A percentile compares a stretch with the other conserved stretches of the same genome.
These are phyloP conservation scores for Fusarium sp. DNA, from an alignment of 2,329 filamentous ascomycete genomes.

Conservation along the genomic window DNA sequence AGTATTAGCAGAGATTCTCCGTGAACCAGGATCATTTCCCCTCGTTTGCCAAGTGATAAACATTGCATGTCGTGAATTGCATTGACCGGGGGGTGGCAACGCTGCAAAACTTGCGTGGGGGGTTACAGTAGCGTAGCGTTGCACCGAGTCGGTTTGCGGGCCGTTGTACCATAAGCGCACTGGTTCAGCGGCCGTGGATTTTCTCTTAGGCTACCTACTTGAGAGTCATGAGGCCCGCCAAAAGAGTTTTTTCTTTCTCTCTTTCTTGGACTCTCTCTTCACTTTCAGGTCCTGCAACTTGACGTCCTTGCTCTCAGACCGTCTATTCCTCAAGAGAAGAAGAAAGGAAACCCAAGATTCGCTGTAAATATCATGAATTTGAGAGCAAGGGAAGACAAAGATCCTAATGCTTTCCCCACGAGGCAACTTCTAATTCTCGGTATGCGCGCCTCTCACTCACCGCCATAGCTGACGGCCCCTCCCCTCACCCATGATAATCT, in stretches of 20 bases:
- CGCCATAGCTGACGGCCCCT: neutral
- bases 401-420: conserved; percentile 25
- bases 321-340: neutral
- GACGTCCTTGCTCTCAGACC: neutral
- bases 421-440: conserved; percentile 27
- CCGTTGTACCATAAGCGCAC: conserved; percentile 12
- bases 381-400: conserved; percentile 10
- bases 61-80: neutral
- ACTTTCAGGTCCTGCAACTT: neutral
- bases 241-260: conserved; percentile 12
- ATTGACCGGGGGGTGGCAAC: conserved; percentile 8
- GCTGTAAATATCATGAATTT: conserved; percentile 22
- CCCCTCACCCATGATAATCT: neutral
- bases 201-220: conserved; percentile 25
- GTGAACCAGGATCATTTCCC: conserved; percentile 3
- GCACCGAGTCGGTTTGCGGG: conserved; percentile 24
- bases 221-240: conserved; percentile 23
- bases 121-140: conserved; percentile 8
- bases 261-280: neutral
- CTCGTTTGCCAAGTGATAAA: conserved; percentile 21
- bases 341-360: neutral
- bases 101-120: conserved; percentile 12
- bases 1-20: conserved; percentile 1
- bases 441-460: conserved; percentile 12
- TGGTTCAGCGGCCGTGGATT: conserved; percentile 17